A percentile compares a stretch with the other conserved stretches of the same genome.
Evolutionary conservation across 495 filamentous ascomycete species (phyloP).

Genomic region (Penicillium atrosanguineum): DNA sequence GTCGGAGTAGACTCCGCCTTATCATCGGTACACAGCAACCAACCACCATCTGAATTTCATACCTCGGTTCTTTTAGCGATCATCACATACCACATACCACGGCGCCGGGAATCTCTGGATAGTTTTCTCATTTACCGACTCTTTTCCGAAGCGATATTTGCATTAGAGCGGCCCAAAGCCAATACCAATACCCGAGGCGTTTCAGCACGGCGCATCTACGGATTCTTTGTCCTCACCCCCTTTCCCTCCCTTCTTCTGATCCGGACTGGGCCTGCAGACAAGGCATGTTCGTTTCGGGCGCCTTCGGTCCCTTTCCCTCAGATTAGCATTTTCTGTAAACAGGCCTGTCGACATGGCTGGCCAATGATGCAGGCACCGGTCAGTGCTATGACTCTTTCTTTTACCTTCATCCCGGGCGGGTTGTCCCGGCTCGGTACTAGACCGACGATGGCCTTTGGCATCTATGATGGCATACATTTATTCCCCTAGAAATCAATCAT

Average conservation of each 20-base stretch:
- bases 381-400: slow-evolving; percentile 3
- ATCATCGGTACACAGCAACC: neutral
- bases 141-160: slow-evolving; percentile 15
- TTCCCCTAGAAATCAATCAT: neutral
- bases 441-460: neutral
- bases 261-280: slow-evolving; percentile 12
- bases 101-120: slow-evolving; percentile 15
- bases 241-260: slow-evolving; percentile 7
- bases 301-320: neutral
- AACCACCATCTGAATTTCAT: neutral
- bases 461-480: neutral
- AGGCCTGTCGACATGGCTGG: slow-evolving; percentile 18
- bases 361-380: slow-evolving; percentile 22
- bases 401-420: neutral
- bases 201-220: slow-evolving; percentile 9
- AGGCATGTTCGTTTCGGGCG: neutral
- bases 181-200: slow-evolving; percentile 8
- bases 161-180: neutral
- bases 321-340: slow-evolving; percentile 7
- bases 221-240: neutral
- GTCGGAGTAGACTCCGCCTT: slow-evolving; percentile 10
- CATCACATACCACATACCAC: slow-evolving; percentile 25
- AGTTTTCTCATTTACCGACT: slow-evolving; percentile 2
- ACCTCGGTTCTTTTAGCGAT: slow-evolving; percentile 23
- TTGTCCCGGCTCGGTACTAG: slow-evolving; percentile 4